These are phyloP conservation scores for Chaetoscypha palmicola DNA, from an alignment of 2,329 filamentous ascomycete genomes.

Conservation along the genomic window DNA sequence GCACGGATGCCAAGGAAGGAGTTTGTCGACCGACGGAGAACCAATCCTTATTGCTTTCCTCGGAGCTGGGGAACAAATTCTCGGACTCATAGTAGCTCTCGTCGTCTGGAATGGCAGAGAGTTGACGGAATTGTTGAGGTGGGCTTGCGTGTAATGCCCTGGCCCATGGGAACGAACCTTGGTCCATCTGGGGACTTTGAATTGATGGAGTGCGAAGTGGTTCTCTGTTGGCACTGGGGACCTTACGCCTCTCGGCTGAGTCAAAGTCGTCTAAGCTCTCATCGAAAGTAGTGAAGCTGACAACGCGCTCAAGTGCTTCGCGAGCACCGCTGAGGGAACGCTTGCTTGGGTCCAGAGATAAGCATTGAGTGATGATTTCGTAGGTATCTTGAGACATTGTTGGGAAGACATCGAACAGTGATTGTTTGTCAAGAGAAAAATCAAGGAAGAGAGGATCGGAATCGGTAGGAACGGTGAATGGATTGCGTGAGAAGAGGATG, in stretches of 20 bases:
- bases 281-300: slow-evolving; percentile 91
- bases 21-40: slow-evolving; percentile 70
- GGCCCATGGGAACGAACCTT: slow-evolving; percentile 88
- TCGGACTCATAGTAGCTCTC: slow-evolving; percentile 63
- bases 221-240: slow-evolving; percentile 85
- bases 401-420: slow-evolving; percentile 94
- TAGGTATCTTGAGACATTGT: slow-evolving; percentile 98
- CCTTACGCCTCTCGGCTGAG: slow-evolving; percentile 66
- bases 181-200: slow-evolving; percentile 75
- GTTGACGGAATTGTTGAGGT: slow-evolving; percentile 65
- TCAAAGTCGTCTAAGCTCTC: slow-evolving; percentile 93
- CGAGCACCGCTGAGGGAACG: slow-evolving; percentile 74
- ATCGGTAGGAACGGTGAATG: slow-evolving; percentile 83
- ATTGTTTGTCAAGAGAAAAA: slow-evolving; percentile 88
- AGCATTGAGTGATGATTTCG: slow-evolving; percentile 82
- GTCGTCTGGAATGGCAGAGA: slow-evolving; percentile 77
- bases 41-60: slow-evolving; percentile 64
- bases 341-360: slow-evolving; percentile 86
- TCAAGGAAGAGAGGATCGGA: slow-evolving; percentile 91
- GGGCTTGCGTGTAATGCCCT: slow-evolving; percentile 77
- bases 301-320: slow-evolving; percentile 67
- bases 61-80: slow-evolving; percentile 77
- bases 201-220: slow-evolving; percentile 93
- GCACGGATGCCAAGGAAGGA: slow-evolving; percentile 74
- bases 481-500: slow-evolving; percentile 93